Conservation (phyloP, 305 asterid species). For the Solanum hybrid region DNA sequence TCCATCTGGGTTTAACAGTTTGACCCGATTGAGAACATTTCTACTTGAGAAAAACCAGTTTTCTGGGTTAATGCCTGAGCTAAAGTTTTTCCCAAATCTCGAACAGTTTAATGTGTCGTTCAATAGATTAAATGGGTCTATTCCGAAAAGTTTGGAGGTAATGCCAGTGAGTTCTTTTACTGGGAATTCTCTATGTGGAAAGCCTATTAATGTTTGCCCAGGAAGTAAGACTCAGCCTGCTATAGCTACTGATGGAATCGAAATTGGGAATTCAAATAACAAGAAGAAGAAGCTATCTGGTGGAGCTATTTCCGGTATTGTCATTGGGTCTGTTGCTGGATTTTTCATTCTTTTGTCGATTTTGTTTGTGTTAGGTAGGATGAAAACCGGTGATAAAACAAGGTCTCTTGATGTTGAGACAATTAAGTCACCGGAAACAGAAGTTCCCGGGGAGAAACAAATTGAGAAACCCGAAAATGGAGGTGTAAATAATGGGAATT, state of each 20-base stretch:
- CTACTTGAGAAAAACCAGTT: conserved; percentile 51
- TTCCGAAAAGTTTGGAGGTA: conserved; percentile 52
- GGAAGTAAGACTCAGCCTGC: conserved; percentile 16
- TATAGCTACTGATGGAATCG: conserved; percentile 10
- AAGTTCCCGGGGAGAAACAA: not conserved
- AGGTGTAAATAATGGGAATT: conserved; percentile 29
- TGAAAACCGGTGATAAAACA: conserved; percentile 34
- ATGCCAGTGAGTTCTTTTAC: conserved; percentile 37
- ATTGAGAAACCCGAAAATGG: conserved; percentile 28
- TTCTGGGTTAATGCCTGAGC: conserved; percentile 55
- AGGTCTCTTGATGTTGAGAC: conserved; percentile 44
- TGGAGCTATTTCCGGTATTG: conserved; percentile 86
- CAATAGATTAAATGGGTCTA: conserved; percentile 59
- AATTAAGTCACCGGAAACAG: conserved; percentile 41
- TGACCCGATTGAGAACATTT: conserved; percentile 72
- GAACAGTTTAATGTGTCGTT: conserved; percentile 72
- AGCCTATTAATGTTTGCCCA: conserved; percentile 48
- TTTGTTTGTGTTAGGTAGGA: conserved; percentile 51
- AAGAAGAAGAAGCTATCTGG: conserved; percentile 43
- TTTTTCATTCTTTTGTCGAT: conserved; percentile 37
- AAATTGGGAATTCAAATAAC: conserved; percentile 1
- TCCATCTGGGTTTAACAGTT: conserved; percentile 39
- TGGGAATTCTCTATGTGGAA: conserved; percentile 66
- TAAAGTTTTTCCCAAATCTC: conserved; percentile 37
- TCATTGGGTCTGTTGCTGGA: conserved; percentile 69